These are phyloP conservation scores for Saccharomyces eubayanus DNA, from an alignment of 805 yeast genomes.

Conservation along the genomic window DNA sequence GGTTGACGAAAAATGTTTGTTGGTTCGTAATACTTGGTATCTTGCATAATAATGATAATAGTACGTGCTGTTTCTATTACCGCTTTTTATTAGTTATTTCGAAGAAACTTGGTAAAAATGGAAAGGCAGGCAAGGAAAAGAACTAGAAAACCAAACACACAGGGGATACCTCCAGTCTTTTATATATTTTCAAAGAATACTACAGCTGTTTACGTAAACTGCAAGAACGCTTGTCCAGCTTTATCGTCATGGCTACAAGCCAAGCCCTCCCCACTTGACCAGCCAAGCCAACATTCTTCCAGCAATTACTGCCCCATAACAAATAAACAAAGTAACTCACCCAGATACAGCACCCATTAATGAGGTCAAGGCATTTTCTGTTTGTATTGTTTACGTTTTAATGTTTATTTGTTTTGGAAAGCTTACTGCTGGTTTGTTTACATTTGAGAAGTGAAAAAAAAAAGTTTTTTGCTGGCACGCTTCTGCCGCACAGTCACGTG, in stretches of 20 bases:
- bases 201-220: not conserved
- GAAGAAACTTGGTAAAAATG: not conserved
- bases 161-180: not conserved
- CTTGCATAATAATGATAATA: not conserved
- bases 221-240: not conserved
- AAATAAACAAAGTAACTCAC: not conserved
- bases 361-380: not conserved
- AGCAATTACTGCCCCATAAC: not conserved
- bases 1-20: conserved; percentile 23
- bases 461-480: not conserved
- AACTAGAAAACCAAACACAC: not conserved
- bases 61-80: conserved; percentile 17
- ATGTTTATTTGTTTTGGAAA: not conserved
- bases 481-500: not conserved
- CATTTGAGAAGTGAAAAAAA: not conserved
- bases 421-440: conserved; percentile 1
- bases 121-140: not conserved
- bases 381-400: not conserved
- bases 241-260: not conserved
- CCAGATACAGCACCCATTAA: no score
- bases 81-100: not conserved
- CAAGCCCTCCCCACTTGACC: not conserved
- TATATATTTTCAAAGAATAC: not conserved
- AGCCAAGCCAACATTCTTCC: not conserved
- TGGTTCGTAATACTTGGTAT: conserved; percentile 19